These are phyloP conservation scores for Aegilops tauschii DNA, from an alignment of 176 grass and related monocot genomes.

Conservation along the genomic window DNA sequence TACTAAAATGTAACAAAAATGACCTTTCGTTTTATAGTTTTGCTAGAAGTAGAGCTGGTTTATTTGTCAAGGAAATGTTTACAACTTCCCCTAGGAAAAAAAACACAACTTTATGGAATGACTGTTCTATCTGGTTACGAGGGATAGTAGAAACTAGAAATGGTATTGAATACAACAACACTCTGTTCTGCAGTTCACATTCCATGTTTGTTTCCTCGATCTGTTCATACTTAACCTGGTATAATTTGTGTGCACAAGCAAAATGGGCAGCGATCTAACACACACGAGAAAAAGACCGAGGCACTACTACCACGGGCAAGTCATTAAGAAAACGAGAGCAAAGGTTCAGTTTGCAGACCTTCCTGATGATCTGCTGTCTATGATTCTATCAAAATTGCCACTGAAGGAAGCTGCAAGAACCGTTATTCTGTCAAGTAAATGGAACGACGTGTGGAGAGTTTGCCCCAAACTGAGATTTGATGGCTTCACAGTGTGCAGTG, in stretches of 20 bases:
- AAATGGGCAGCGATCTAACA: not conserved
- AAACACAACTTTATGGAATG: not conserved
- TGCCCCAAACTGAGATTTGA: constrained; percentile 17
- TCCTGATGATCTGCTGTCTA: constrained; percentile 7
- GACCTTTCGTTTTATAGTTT: not conserved
- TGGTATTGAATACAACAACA: not conserved
- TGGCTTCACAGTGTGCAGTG: not conserved
- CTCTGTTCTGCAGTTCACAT: not conserved
- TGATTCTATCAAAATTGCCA: constrained; percentile 9
- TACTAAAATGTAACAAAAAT: not conserved
- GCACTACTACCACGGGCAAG: not conserved
- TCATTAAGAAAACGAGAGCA: not conserved
- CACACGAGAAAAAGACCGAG: not conserved
- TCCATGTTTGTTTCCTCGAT: not conserved
- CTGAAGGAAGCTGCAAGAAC: constrained; percentile 19
- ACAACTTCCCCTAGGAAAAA: not conserved
- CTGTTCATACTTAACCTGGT: not conserved
- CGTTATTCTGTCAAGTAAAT: constrained; percentile 28
- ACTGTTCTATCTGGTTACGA: not conserved
- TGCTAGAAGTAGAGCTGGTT: not conserved
- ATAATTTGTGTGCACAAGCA: not conserved
- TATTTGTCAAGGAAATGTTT: not conserved
- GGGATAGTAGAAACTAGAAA: not conserved
- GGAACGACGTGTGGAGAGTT: not conserved
- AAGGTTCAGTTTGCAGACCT: not conserved